phyloP scores from a whole-genome alignment of 805 yeast species.

The Suhomyces xylopsoci region DNA sequence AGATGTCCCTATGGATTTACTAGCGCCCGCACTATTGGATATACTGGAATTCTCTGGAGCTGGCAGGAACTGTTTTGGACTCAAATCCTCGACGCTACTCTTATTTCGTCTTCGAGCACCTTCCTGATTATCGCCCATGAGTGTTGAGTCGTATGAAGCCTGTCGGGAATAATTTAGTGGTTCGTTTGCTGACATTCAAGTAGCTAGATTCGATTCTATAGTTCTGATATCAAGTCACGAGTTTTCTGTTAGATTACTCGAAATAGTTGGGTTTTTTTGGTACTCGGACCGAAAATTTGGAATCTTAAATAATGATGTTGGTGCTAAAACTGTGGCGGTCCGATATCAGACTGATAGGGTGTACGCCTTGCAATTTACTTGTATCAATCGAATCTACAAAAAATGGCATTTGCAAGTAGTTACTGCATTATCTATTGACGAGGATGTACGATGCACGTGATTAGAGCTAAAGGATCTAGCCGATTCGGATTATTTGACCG shows the following conservation, averaged over 20 bases:
- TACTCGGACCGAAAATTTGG: neutral
- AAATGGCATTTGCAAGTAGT: neutral
- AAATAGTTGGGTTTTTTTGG: neutral
- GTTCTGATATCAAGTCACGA: neutral
- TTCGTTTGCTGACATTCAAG: neutral
- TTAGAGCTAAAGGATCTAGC: neutral
- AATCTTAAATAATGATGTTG: neutral
- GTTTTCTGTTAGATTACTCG: neutral
- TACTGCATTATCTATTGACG: neutral
- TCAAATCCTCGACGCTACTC: neutral
- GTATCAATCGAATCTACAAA: neutral
- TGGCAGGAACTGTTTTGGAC: neutral
- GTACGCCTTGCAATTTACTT: neutral
- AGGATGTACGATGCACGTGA: neutral
- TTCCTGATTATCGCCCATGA: neutral
- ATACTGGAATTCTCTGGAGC: neutral
- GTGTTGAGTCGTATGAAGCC: slow-evolving; percentile 2
- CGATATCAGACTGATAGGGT: neutral
- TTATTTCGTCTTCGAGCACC: neutral
- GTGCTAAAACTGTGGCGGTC: neutral
- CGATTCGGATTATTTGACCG: neutral
- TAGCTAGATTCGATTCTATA: neutral
- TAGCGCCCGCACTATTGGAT: neutral
- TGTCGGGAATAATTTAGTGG: neutral
- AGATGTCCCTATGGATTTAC: neutral